These are phyloP conservation scores for Fusarium pininemorale DNA, from an alignment of 2,329 filamentous ascomycete species.

Conservation along the genomic window DNA sequence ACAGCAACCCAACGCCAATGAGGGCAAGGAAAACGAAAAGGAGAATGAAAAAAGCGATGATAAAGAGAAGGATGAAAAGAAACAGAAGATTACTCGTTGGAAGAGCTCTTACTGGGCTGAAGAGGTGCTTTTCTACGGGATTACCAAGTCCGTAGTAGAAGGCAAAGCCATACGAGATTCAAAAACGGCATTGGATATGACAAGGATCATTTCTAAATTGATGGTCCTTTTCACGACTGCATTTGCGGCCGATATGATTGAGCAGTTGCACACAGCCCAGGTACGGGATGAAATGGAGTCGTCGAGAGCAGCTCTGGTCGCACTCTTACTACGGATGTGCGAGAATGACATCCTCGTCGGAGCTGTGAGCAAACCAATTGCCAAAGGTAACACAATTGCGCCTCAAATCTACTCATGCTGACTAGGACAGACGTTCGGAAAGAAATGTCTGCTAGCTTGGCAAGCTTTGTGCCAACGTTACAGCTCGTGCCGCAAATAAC, in stretches of 20 bases:
- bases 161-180: conserved; percentile 58
- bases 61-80: conserved; percentile 35
- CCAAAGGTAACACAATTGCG: conserved; percentile 56
- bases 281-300: conserved; percentile 67
- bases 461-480: conserved; percentile 65
- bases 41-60: conserved; percentile 17
- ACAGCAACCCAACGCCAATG: conserved; percentile 26
- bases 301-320: conserved; percentile 69
- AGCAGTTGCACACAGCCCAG: conserved; percentile 54
- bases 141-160: conserved; percentile 83
- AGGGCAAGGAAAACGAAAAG: conserved; percentile 34
- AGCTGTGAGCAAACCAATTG: conserved; percentile 61
- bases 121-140: conserved; percentile 92
- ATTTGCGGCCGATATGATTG: conserved; percentile 60
- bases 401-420: not conserved
- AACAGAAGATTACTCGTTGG: conserved; percentile 54
- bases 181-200: conserved; percentile 60
- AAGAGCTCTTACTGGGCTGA: conserved; percentile 71
- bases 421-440: conserved; percentile 55
- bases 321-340: conserved; percentile 68
- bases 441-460: conserved; percentile 60
- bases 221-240: conserved; percentile 66
- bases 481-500: conserved; percentile 65
- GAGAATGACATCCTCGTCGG: conserved; percentile 67
- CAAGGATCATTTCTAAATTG: conserved; percentile 64